These are phyloP conservation scores for Coemansia sp. DNA, from an alignment of 192 early-diverging fungal species.

Conservation along the genomic window DNA sequence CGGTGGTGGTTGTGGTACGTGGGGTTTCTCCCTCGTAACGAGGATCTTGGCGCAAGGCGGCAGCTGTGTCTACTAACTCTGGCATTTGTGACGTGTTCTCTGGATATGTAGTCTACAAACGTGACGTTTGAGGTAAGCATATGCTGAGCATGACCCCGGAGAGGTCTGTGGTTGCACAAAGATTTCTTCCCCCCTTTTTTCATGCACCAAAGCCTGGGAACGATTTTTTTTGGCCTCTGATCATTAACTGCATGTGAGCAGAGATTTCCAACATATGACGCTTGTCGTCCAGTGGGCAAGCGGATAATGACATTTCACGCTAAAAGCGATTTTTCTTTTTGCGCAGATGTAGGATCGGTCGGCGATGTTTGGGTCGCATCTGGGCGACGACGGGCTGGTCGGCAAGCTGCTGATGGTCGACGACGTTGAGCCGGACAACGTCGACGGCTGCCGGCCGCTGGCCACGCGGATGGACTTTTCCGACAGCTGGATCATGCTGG, in stretches of 20 bases:
- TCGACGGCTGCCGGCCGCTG: conserved; percentile 58
- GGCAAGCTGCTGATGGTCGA: conserved; percentile 62
- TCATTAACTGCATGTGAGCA: neutral
- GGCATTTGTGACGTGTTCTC: neutral
- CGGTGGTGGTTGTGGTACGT: conserved; percentile 40
- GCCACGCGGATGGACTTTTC: conserved; percentile 35
- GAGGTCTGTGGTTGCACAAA: too few relatives aligned
- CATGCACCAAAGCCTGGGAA: too few relatives aligned
- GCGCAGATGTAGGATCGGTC: conserved; percentile 55
- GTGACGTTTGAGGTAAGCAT: conserved; percentile 41
- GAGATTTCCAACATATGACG: too few relatives aligned
- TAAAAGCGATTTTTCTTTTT: too few relatives aligned
- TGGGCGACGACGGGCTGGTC: conserved; percentile 66
- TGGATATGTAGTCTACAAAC: conserved; percentile 38
- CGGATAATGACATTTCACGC: too few relatives aligned
- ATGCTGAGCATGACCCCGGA: too few relatives aligned
- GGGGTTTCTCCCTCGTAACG: neutral
- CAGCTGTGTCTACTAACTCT: too few relatives aligned
- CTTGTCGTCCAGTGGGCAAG: too few relatives aligned
- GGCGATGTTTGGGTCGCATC: conserved; percentile 84
- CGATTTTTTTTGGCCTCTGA: neutral
- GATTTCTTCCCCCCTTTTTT: too few relatives aligned
- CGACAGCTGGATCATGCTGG: conserved; percentile 74
- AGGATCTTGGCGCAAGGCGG: too few relatives aligned
- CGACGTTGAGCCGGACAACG: conserved; percentile 53